A percentile compares a stretch with the other conserved stretches of the same genome.
These are phyloP conservation scores for Pichia deserticola DNA, from an alignment of 805 yeast species.

Conservation along the genomic window DNA sequence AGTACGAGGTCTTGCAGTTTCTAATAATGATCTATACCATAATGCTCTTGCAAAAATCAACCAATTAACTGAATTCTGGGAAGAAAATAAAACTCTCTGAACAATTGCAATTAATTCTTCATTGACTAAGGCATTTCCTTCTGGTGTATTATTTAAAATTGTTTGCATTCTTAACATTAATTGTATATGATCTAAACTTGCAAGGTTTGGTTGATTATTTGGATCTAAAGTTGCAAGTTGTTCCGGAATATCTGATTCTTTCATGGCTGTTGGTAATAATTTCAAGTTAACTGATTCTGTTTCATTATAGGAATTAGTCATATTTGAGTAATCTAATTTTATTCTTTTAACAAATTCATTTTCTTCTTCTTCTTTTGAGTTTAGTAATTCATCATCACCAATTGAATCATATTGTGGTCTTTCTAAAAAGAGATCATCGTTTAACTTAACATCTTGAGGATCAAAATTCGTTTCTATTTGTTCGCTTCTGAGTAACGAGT, in stretches of 20 bases:
- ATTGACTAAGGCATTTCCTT: constrained; percentile 60
- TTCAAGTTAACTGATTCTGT: constrained; percentile 13
- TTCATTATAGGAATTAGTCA: background rate
- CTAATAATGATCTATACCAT: constrained; percentile 86
- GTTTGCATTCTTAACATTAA: constrained; percentile 60
- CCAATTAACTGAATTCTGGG: constrained; percentile 54
- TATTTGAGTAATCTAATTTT: constrained; percentile 31
- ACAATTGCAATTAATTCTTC: constrained; percentile 79
- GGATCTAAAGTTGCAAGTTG: constrained; percentile 57
- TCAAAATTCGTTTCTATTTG: constrained; percentile 17
- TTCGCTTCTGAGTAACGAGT: constrained; percentile 15
- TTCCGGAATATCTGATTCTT: constrained; percentile 56
- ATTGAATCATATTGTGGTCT: constrained; percentile 61
- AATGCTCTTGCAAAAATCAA: constrained; percentile 69
- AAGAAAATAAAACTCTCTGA: constrained; percentile 57
- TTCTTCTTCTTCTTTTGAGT: constrained; percentile 13
- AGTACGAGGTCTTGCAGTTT: constrained; percentile 73
- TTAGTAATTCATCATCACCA: constrained; percentile 38
- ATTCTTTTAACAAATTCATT: constrained; percentile 32
- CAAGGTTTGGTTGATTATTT: constrained; percentile 68
- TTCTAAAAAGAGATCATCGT: constrained; percentile 75
- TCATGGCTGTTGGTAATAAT: constrained; percentile 55
- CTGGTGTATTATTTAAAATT: constrained; percentile 63
- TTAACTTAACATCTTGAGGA: constrained; percentile 55
- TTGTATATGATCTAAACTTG: constrained; percentile 67